Conservation (phyloP, 495 filamentous ascomycete species). For the Penicillium tannophilum region DNA sequence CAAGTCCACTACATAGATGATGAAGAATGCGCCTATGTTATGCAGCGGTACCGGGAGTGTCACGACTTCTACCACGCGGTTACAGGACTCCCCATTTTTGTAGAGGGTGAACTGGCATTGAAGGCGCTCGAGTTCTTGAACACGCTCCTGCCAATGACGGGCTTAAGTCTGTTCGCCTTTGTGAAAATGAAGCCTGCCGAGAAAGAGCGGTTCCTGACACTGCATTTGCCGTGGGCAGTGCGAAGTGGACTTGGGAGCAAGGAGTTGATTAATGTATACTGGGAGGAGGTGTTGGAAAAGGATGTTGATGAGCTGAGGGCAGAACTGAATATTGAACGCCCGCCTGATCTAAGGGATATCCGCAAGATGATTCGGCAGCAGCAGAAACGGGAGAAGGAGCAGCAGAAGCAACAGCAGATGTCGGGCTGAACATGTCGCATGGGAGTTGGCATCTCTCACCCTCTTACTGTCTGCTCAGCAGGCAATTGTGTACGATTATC, state of each 20-base stretch:
- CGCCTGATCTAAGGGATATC: conserved; percentile 84
- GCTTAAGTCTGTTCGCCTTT: conserved; percentile 71
- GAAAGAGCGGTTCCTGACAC: conserved; percentile 66
- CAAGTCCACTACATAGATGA: conserved; percentile 88
- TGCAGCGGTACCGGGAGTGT: conserved; percentile 97
- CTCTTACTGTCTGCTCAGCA: neutral
- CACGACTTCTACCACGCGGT: conserved; percentile 99
- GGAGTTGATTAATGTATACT: conserved; percentile 95
- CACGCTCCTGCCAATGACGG: conserved; percentile 93
- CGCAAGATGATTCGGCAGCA: conserved; percentile 68
- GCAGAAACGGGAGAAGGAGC: conserved; percentile 65
- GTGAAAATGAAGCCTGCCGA: conserved; percentile 75
- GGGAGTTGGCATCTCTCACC: neutral
- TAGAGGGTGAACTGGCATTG: conserved; percentile 91
- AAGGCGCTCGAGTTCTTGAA: conserved; percentile 98
- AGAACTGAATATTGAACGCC: conserved; percentile 80
- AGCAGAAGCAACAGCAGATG: conserved; percentile 42
- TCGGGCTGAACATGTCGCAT: conserved; percentile 16
- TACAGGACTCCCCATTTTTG: conserved; percentile 85
- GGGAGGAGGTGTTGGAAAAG: conserved; percentile 92
- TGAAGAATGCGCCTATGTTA: conserved; percentile 93
- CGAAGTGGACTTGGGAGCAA: conserved; percentile 73
- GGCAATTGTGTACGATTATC: conserved; percentile 7
- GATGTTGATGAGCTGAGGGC: conserved; percentile 75
- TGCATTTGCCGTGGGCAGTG: conserved; percentile 90